Evolutionary conservation across 2,329 filamentous ascomycete species (phyloP).

Genomic region (Verticillium zaregamsianum): DNA sequence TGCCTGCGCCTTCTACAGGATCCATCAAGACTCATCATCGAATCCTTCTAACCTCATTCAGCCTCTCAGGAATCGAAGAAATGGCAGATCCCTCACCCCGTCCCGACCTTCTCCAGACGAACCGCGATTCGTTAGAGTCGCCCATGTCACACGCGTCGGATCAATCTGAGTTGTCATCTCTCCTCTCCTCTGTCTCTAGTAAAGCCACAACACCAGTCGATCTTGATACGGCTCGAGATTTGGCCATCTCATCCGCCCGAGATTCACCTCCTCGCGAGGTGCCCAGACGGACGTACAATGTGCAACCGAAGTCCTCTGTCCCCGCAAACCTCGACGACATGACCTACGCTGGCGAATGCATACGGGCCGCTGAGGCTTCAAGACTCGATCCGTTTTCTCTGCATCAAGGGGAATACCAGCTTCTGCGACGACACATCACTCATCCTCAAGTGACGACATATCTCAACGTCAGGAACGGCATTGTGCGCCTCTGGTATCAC

Average conservation of each 20-base stretch:
- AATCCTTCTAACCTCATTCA: background rate
- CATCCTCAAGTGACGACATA: constrained; percentile 90
- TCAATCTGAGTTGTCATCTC: constrained; percentile 51
- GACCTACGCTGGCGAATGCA: constrained; percentile 88
- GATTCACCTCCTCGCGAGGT: constrained; percentile 15
- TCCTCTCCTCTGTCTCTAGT: constrained; percentile 52
- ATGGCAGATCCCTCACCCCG: background rate
- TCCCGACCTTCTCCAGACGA: constrained; percentile 7
- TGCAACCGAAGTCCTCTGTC: constrained; percentile 77
- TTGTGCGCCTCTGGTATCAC: constrained; percentile 82
- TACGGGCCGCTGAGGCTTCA: constrained; percentile 83
- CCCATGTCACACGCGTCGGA: constrained; percentile 51
- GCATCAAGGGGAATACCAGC: constrained; percentile 76
- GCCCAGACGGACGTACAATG: constrained; percentile 44
- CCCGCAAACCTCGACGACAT: constrained; percentile 66
- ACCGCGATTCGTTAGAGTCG: constrained; percentile 43
- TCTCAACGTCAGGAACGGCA: constrained; percentile 92
- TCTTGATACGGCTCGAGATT: constrained; percentile 19
- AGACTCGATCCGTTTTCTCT: constrained; percentile 85
- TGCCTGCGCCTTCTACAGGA: background rate
- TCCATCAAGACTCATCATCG: background rate
- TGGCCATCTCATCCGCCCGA: constrained; percentile 13
- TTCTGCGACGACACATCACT: constrained; percentile 78
- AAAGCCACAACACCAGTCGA: constrained; percentile 61
- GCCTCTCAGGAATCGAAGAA: background rate